These are phyloP conservation scores for Fusarium lyarnte DNA, from an alignment of 2,329 filamentous ascomycete species.

Conservation along the genomic window DNA sequence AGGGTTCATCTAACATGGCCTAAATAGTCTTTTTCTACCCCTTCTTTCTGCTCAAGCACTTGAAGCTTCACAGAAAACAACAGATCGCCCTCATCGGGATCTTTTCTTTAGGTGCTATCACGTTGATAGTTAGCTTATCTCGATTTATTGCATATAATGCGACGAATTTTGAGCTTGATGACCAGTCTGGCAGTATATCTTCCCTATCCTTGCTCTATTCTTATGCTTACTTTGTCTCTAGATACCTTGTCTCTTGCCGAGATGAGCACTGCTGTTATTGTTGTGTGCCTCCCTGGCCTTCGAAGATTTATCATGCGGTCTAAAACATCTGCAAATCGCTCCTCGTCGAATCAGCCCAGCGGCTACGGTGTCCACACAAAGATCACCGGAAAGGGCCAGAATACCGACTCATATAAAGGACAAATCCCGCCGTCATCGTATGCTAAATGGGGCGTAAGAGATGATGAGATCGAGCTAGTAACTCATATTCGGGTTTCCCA, in stretches of 20 bases:
- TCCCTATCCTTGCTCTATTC: accelerated
- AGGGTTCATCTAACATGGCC: not conserved
- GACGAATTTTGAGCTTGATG: constrained; percentile 11
- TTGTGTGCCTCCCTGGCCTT: constrained; percentile 1
- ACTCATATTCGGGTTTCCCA: constrained; percentile 3
- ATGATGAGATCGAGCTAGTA: constrained; percentile 15
- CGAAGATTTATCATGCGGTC: constrained; percentile 2
- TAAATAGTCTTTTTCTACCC: not conserved
- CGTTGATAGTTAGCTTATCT: constrained; percentile 3
- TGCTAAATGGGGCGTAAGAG: constrained; percentile 7
- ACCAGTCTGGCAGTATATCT: constrained; percentile 9
- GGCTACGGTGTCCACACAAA: not conserved
- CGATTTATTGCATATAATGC: constrained; percentile 14
- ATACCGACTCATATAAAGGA: not conserved
- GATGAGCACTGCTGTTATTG: constrained; percentile 10
- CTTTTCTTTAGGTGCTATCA: constrained; percentile 6
- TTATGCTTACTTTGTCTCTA: not conserved
- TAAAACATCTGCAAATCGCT: not conserved
- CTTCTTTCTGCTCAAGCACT: constrained; percentile 12
- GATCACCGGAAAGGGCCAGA: not conserved
- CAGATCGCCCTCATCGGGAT: constrained; percentile 9
- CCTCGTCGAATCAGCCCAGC: not conserved
- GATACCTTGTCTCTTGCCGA: constrained; percentile 7
- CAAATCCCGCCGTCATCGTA: not conserved
- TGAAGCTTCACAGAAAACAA: not conserved